A percentile compares a stretch with the other conserved stretches of the same genome.
Conservation (phyloP, 495 filamentous ascomycete species). For the Penicillium egyptiacum region DNA sequence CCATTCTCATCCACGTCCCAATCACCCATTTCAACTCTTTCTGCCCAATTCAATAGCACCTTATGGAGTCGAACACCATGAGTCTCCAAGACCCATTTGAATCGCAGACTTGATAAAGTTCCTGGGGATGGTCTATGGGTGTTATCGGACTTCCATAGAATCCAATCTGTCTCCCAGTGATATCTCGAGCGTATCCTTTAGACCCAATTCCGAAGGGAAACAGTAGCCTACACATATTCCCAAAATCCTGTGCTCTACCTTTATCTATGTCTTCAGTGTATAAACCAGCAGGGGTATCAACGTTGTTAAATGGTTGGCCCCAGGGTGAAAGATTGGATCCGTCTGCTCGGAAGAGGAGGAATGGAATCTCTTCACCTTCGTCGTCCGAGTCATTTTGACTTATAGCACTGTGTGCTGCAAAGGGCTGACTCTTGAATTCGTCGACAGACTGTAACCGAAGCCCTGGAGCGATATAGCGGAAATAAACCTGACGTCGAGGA, state of each 20-base stretch:
- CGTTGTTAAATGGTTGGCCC: neutral
- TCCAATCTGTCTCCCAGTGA: no score
- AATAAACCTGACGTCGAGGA: conserved; percentile 4
- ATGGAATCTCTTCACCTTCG: neutral
- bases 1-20: conserved; percentile 16
- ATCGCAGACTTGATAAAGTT: conserved; percentile 1
- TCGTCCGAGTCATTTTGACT: neutral
- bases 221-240: neutral
- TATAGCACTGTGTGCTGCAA: neutral
- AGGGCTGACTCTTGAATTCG: neutral
- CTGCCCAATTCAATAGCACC: conserved; percentile 15
- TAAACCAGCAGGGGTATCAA: conserved; percentile 4
- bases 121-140: no score
- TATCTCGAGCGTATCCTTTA: neutral
- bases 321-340: neutral
- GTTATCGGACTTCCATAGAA: no score
- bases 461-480: conserved; percentile 17
- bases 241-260: neutral
- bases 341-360: conserved; percentile 9
- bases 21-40: conserved; percentile 14
- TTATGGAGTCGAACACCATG: conserved; percentile 7
- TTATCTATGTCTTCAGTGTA: neutral
- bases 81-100: conserved; percentile 9
- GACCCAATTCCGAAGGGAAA: neutral
- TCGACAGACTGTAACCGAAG: neutral